phyloP scores from a whole-genome alignment of 371 early-diverging fungal genomes.

The Amoeboaphelidium occidentale region DNA sequence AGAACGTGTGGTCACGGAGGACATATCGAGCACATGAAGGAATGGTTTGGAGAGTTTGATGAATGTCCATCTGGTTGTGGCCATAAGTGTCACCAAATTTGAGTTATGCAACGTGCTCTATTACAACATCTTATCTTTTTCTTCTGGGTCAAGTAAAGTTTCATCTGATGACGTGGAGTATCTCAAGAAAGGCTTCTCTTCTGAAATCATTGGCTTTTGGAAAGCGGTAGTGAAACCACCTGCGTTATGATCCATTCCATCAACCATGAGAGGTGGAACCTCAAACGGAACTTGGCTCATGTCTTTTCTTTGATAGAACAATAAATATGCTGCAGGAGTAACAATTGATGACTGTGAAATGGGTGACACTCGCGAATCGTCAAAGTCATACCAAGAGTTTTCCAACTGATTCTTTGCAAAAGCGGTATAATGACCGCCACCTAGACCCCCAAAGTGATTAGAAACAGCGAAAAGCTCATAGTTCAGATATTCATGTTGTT shows the following conservation, averaged over 20 bases:
- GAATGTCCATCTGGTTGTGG: neutral
- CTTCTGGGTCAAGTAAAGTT: too few relatives aligned
- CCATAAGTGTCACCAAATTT: neutral
- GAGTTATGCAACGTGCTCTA: too few relatives aligned
- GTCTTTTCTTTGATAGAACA: conserved; percentile 41
- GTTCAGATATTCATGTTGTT: conserved; percentile 10
- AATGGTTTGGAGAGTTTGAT: neutral
- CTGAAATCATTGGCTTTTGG: too few relatives aligned
- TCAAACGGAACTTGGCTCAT: too few relatives aligned
- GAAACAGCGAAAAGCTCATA: conserved; percentile 73
- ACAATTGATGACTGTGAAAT: conserved; percentile 4
- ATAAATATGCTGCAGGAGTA: conserved; percentile 51
- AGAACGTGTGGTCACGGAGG: neutral
- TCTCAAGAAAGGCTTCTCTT: too few relatives aligned
- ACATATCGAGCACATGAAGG: neutral
- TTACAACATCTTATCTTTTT: too few relatives aligned
- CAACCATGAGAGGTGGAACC: too few relatives aligned
- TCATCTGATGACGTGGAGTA: too few relatives aligned
- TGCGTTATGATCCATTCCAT: too few relatives aligned
- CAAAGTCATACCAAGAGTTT: conserved; percentile 59
- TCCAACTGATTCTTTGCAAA: conserved; percentile 51
- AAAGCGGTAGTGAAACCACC: too few relatives aligned
- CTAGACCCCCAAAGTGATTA: conserved; percentile 74
- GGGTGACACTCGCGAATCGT: conserved; percentile 46
- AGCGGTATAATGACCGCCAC: conserved; percentile 76